These are phyloP conservation scores for Vanrija sp. DNA, from an alignment of 1,284 basidiomycete species.

Conservation along the genomic window DNA sequence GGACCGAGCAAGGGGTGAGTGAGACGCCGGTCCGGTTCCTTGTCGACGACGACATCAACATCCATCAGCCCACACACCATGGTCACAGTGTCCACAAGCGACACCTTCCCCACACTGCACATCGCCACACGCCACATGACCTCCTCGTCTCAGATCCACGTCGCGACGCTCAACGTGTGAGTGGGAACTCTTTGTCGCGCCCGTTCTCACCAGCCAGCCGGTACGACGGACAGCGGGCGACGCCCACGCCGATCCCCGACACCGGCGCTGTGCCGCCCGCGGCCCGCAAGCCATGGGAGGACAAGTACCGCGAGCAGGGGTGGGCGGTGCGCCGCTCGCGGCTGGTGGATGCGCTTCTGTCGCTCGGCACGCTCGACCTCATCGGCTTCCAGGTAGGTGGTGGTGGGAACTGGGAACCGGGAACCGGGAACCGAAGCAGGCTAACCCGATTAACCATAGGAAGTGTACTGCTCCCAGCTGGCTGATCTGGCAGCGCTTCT, in stretches of 20 bases:
- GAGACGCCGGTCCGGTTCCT: neutral
- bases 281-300: neutral
- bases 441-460: constrained; percentile 40
- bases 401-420: neutral
- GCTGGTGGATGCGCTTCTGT: constrained; percentile 34
- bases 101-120: neutral
- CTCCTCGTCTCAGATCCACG: constrained; percentile 12
- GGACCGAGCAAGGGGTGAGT: neutral
- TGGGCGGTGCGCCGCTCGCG: constrained; percentile 41
- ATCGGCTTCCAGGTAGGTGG: constrained; percentile 48
- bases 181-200: constrained; percentile 4
- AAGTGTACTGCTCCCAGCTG: constrained; percentile 60
- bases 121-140: neutral
- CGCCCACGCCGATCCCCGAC: constrained; percentile 32
- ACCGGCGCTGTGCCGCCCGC: constrained; percentile 21
- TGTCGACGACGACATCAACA: neutral
- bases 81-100: neutral
- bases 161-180: constrained; percentile 45
- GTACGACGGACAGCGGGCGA: constrained; percentile 25
- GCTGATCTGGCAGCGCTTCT: constrained; percentile 59
- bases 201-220: constrained; percentile 16
- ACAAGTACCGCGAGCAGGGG: constrained; percentile 29
- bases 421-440: neutral
- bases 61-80: neutral
- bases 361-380: constrained; percentile 33